A percentile compares a stretch with the other conserved stretches of the same genome.
Conservation (phyloP, 1,139 yeast species). For the Lodderomyces margitis region DNA sequence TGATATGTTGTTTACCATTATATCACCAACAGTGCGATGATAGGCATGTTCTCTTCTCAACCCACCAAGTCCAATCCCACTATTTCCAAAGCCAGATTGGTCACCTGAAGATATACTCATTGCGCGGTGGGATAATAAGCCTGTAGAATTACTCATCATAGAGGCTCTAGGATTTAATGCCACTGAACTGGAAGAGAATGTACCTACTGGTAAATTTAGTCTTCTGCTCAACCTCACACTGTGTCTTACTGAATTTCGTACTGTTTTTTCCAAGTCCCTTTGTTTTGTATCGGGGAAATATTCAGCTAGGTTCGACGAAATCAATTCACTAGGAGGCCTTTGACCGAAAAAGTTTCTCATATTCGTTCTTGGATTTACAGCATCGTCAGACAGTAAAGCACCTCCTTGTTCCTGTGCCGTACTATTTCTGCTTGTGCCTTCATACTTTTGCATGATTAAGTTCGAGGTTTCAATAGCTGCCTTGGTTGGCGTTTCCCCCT, state of each 20-base stretch:
- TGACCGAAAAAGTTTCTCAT: conserved; percentile 73
- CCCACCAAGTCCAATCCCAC: background rate
- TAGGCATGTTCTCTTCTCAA: conserved; percentile 15
- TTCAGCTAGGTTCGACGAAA: conserved; percentile 84
- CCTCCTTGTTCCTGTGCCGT: background rate
- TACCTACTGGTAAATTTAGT: conserved; percentile 28
- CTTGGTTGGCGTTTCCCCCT: conserved; percentile 60
- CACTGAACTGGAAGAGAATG: conserved; percentile 15
- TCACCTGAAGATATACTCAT: conserved; percentile 26
- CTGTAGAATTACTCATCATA: conserved; percentile 24
- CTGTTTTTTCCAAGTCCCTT: conserved; percentile 71
- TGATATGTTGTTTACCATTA: conserved; percentile 55
- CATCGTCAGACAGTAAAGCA: too few relatives aligned
- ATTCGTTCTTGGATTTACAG: conserved; percentile 18
- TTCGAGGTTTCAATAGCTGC: conserved; percentile 65
- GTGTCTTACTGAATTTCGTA: conserved; percentile 78
- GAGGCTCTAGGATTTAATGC: conserved; percentile 20
- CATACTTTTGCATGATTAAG: conserved; percentile 36
- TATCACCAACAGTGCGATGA: conserved; percentile 64
- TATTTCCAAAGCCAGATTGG: conserved; percentile 3
- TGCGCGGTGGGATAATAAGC: conserved; percentile 18
- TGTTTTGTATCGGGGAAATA: conserved; percentile 87
- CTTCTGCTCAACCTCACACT: conserved; percentile 59
- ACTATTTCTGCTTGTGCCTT: conserved; percentile 5
- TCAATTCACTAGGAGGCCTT: conserved; percentile 90